phyloP scores from a whole-genome alignment of 495 filamentous ascomycete genomes.

The Xylaria venustula region DNA sequence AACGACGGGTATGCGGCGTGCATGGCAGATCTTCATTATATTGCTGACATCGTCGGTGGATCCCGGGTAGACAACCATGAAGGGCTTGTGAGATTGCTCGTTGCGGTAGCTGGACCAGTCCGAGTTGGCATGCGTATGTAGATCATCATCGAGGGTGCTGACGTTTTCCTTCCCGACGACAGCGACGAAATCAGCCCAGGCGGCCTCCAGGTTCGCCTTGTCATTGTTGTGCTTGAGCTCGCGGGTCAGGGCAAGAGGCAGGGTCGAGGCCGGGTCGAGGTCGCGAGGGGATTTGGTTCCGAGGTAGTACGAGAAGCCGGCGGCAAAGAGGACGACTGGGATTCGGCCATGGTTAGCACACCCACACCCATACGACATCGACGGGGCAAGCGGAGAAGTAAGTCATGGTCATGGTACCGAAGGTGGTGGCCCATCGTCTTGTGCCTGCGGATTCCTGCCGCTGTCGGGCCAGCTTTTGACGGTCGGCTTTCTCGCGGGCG shows the following conservation, averaged over 20 bases:
- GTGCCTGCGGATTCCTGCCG: conserved; percentile 52
- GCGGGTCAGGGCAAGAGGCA: conserved; percentile 58
- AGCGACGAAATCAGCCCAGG: conserved; percentile 86
- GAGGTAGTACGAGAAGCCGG: conserved; percentile 65
- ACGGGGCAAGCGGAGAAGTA: too few species aligned
- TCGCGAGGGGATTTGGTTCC: conserved; percentile 61
- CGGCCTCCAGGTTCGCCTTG: conserved; percentile 78
- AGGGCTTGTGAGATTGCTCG: conserved; percentile 45
- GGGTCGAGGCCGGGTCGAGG: conserved; percentile 69
- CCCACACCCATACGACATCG: background rate
- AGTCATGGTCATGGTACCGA: conserved; percentile 50
- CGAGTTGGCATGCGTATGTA: conserved; percentile 72
- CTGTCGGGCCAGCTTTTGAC: conserved; percentile 60
- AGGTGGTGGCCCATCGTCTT: conserved; percentile 60
- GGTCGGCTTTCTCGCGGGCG: conserved; percentile 68
- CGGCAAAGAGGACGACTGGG: conserved; percentile 57
- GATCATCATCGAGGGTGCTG: conserved; percentile 66
- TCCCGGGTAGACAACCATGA: conserved; percentile 64
- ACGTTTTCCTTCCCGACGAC: conserved; percentile 86
- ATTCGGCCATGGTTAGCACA: conserved; percentile 12
- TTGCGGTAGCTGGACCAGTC: conserved; percentile 83
- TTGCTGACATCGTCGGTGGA: conserved; percentile 67
- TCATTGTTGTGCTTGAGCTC: conserved; percentile 69
- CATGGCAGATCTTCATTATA: conserved; percentile 75
- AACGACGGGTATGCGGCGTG: conserved; percentile 68